Conservation (phyloP, 495 filamentous ascomycete genomes). For the Glarea lozoyensis region DNA sequence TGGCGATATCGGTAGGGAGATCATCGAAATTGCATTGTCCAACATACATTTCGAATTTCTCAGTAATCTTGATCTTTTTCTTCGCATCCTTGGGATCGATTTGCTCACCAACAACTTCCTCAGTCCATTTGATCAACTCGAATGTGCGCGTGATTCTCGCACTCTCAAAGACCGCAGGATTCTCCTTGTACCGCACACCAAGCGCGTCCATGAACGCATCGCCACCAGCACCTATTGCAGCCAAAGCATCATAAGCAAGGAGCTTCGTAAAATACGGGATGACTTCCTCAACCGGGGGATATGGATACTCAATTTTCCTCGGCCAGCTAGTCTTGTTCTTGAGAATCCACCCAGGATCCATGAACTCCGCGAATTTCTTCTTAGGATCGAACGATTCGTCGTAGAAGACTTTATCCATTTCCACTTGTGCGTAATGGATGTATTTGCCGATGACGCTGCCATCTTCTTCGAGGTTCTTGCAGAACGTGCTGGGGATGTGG, state of each 20-base stretch:
- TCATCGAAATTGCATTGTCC: no score
- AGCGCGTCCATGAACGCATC: slow-evolving; percentile 13
- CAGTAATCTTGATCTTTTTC: no score
- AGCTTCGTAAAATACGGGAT: slow-evolving; percentile 11
- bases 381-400: neutral
- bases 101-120: no score
- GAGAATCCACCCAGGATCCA: slow-evolving; percentile 17
- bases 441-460: slow-evolving; percentile 13
- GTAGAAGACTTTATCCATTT: slow-evolving; percentile 18
- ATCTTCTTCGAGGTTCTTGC: slow-evolving; percentile 9
- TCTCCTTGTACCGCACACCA: no score
- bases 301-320: slow-evolving; percentile 9
- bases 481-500: slow-evolving; percentile 4
- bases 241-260: slow-evolving; percentile 17
- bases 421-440: slow-evolving; percentile 10
- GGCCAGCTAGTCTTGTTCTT: slow-evolving; percentile 12
- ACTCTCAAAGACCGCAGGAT: no score
- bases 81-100: no score
- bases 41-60: no score
- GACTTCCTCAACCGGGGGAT: slow-evolving; percentile 11
- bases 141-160: no score
- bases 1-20: no score
- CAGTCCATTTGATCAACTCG: no score
- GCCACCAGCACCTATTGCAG: slow-evolving; percentile 15
- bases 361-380: slow-evolving; percentile 10